phyloP scores from a whole-genome alignment of 2,329 filamentous ascomycete species.

The Fusarium setosum region DNA sequence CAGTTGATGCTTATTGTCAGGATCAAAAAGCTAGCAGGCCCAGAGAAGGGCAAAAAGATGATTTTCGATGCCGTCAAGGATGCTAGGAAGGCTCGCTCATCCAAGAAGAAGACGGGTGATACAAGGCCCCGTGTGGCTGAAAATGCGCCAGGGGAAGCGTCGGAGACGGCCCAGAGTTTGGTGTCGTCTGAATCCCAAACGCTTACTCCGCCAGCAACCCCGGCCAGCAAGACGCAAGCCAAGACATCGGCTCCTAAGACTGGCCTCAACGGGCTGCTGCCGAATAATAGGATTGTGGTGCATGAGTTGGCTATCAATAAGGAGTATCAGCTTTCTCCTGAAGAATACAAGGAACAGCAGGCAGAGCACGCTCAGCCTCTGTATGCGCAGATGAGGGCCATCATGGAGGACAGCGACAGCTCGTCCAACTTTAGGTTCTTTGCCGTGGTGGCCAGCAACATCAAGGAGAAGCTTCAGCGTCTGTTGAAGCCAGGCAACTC shows the following conservation, averaged over 20 bases:
- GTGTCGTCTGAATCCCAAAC: constrained; percentile 59
- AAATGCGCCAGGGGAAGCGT: constrained; percentile 51
- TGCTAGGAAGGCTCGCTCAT: constrained; percentile 72
- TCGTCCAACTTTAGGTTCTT: constrained; percentile 76
- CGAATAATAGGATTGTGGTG: constrained; percentile 79
- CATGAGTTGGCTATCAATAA: constrained; percentile 85
- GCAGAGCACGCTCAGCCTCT: constrained; percentile 59
- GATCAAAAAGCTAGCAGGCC: constrained; percentile 81
- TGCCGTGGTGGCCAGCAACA: constrained; percentile 75
- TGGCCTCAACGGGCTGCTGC: constrained; percentile 67
- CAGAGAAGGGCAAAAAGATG: constrained; percentile 75
- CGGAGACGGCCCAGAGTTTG: constrained; percentile 51
- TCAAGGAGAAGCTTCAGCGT: constrained; percentile 77
- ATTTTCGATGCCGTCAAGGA: constrained; percentile 81
- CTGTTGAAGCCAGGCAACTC: constrained; percentile 77
- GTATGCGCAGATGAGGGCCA: constrained; percentile 70
- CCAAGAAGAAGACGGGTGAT: constrained; percentile 76
- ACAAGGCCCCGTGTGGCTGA: constrained; percentile 76
- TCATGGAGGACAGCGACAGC: constrained; percentile 72
- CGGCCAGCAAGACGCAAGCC: constrained; percentile 52
- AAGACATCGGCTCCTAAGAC: constrained; percentile 51
- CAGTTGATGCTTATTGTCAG: constrained; percentile 82
- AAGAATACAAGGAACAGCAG: constrained; percentile 69
- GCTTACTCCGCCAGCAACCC: constrained; percentile 65
- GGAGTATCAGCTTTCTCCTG: constrained; percentile 77